These are phyloP conservation scores for Escallonia rubra DNA, from an alignment of 129 eudicot genomes.

Conservation along the genomic window DNA sequence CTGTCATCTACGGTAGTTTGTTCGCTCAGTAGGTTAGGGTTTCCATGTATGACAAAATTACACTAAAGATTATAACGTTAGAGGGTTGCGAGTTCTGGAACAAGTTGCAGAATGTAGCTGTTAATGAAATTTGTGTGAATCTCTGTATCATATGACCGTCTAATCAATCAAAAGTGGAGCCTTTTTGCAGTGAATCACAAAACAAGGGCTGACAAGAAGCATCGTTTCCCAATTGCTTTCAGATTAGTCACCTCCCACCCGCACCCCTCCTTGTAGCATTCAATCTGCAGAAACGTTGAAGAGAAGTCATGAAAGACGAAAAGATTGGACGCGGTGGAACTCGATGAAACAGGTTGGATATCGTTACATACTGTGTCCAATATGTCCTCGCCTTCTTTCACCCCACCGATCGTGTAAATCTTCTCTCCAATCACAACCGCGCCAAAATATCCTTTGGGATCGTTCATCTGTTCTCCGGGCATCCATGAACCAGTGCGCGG, in stretches of 20 bases:
- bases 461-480: slow-evolving; percentile 46
- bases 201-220: slow-evolving; percentile 52
- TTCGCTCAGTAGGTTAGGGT: too few relatives aligned
- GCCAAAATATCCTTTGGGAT: slow-evolving; percentile 43
- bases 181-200: slow-evolving; percentile 21
- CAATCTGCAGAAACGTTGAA: slow-evolving; percentile 43
- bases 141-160: too few relatives aligned
- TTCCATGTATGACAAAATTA: too few relatives aligned
- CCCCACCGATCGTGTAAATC: slow-evolving; percentile 52
- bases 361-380: slow-evolving; percentile 34
- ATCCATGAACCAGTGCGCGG: slow-evolving; percentile 66
- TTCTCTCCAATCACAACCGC: slow-evolving; percentile 34
- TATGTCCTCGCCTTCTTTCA: slow-evolving; percentile 13
- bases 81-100: too few relatives aligned
- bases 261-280: slow-evolving; percentile 53
- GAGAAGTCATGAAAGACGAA: neutral
- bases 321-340: neutral
- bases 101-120: too few relatives aligned
- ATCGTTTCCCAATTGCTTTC: slow-evolving; percentile 53
- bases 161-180: neutral
- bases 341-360: neutral
- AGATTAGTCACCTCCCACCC: slow-evolving; percentile 50
- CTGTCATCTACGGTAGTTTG: too few relatives aligned
- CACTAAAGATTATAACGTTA: too few relatives aligned
- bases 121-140: too few relatives aligned